Conservation (phyloP, 75 land plant genomes). For the Pinus tabuliformis region DNA sequence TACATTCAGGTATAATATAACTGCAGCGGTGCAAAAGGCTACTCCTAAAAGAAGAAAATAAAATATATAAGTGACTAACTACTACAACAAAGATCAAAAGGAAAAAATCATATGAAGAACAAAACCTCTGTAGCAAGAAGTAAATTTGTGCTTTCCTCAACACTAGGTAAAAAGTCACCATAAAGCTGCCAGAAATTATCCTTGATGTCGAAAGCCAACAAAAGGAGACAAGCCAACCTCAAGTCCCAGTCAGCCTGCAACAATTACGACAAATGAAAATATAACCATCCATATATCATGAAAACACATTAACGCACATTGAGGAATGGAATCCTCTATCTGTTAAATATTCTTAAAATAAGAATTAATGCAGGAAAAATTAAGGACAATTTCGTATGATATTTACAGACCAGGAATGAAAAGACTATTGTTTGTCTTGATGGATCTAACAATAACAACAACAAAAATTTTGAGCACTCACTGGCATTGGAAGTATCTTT, state of each 20-base stretch:
- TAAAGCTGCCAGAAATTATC: slow-evolving; percentile 95
- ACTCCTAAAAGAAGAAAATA: background rate
- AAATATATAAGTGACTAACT: background rate
- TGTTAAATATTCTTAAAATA: background rate
- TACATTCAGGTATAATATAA: too few species aligned
- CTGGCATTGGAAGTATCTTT: background rate
- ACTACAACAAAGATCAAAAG: background rate
- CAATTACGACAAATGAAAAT: background rate
- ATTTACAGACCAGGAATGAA: background rate
- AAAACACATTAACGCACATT: background rate
- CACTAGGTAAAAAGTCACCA: slow-evolving; percentile 88
- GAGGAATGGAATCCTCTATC: background rate
- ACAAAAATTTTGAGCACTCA: background rate
- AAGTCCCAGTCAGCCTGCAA: slow-evolving; percentile 96
- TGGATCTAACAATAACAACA: background rate
- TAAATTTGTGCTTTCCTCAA: slow-evolving; percentile 78
- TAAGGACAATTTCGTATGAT: background rate
- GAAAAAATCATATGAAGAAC: background rate
- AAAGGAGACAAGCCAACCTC: slow-evolving; percentile 85
- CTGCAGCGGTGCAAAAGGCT: too few species aligned
- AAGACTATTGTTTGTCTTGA: background rate
- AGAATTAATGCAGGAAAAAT: background rate
- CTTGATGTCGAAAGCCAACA: slow-evolving; percentile 76
- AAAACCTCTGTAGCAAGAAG: slow-evolving; percentile 88
- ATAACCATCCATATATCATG: background rate